Percentiles rank a stretch among this genome's conserved stretches.
Evolutionary conservation across 495 filamentous ascomycete species (phyloP).

Genomic region (Thozetella sp.): DNA sequence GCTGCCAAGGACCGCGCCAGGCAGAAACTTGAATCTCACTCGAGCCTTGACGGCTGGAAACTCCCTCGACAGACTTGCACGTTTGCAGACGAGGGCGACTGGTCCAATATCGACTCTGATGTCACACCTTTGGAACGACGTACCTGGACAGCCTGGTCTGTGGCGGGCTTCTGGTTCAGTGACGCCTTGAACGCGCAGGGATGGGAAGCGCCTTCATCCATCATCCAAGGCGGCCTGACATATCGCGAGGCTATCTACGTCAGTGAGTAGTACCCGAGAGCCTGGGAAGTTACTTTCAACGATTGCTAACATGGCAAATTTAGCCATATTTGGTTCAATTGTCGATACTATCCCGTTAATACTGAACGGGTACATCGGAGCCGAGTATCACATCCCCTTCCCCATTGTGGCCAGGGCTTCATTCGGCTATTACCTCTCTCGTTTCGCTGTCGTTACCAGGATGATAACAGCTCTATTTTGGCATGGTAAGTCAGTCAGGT

Average conservation of each 20-base stretch:
- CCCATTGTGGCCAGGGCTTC: constrained; percentile 37
- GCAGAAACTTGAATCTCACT: no score
- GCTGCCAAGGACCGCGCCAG: no score
- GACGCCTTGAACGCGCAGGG: constrained; percentile 44
- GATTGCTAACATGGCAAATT: constrained; percentile 36
- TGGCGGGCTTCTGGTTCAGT: constrained; percentile 48
- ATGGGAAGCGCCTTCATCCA: constrained; percentile 38
- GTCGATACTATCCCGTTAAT: constrained; percentile 43
- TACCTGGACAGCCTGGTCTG: constrained; percentile 41
- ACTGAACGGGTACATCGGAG: constrained; percentile 48
- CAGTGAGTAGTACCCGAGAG: not conserved
- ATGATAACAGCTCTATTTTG: constrained; percentile 48
- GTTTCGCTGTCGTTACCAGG: constrained; percentile 38
- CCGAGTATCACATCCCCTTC: constrained; percentile 42
- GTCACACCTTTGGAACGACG: constrained; percentile 41
- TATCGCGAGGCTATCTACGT: constrained; percentile 28
- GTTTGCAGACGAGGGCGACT: no score
- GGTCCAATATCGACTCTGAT: constrained; percentile 46
- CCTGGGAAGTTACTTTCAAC: not conserved
- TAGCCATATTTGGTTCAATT: constrained; percentile 33
- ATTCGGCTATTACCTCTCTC: constrained; percentile 42
- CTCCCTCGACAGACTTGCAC: no score
- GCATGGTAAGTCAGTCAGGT: no score
- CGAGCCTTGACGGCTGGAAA: no score
- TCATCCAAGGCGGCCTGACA: constrained; percentile 50